These are phyloP conservation scores for Calonectria hawksworthii DNA, from an alignment of 2,329 filamentous ascomycete species.

Conservation along the genomic window DNA sequence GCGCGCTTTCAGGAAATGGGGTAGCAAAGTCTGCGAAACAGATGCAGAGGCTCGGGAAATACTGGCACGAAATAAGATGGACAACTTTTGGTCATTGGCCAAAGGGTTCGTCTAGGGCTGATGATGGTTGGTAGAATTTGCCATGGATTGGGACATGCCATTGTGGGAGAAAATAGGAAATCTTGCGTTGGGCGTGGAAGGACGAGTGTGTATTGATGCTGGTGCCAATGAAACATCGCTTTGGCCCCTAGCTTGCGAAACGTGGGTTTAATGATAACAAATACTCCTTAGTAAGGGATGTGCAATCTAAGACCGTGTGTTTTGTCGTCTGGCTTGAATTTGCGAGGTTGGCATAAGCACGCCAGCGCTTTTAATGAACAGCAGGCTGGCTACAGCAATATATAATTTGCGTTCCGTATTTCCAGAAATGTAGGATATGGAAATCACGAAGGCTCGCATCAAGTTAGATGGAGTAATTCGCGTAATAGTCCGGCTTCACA, in stretches of 20 bases:
- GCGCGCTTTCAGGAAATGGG: constrained; percentile 88
- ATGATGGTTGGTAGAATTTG: not conserved
- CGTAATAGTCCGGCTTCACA: not conserved
- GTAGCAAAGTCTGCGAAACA: constrained; percentile 91
- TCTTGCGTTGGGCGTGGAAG: not conserved
- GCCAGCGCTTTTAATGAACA: not conserved
- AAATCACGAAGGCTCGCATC: not conserved
- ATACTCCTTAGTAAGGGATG: not conserved
- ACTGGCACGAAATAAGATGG: constrained; percentile 86
- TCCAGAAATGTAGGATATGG: not conserved
- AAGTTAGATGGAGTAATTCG: not conserved
- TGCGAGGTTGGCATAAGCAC: not conserved
- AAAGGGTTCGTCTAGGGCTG: constrained; percentile 66
- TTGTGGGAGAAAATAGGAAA: too few species aligned
- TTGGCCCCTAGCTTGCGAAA: not conserved
- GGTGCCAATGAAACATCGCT: not conserved
- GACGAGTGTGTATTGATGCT: not conserved
- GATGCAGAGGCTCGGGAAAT: constrained; percentile 89
- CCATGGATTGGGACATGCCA: too few species aligned
- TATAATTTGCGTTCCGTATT: not conserved
- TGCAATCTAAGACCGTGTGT: not conserved
- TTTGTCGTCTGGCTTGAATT: not conserved
- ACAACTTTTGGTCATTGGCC: constrained; percentile 93
- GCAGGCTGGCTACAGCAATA: too few species aligned
- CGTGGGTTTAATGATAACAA: not conserved